Base-by-base conservation (phyloP, 2,329 filamentous ascomycete species). In the Pseudogymnoascus sp. region DNA sequence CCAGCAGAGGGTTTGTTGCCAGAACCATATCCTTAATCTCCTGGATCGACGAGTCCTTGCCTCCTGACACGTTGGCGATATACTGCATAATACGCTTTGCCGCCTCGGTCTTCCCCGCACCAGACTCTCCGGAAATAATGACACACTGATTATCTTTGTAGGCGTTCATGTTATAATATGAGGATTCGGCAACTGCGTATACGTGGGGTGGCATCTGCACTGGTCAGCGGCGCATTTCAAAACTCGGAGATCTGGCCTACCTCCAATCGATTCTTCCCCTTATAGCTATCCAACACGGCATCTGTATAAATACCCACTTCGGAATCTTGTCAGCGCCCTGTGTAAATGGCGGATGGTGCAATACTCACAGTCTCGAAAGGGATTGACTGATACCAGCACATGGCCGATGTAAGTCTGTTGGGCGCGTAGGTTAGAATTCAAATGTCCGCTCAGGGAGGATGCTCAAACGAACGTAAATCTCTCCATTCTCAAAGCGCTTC, bases 81-180 rank as follows among this genome's bases (percentile, higher is more conserved):
- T 99, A 99, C 78, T 99, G 95, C 93, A 99, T 99, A 72, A 99
- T 90, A 71, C 93, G 89, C 83, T 99, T 97, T 65, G 95, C 95
- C 4, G 95, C 95, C 78, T 99, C 95, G 12, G 95, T 99, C 82
- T 99, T 99, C 75, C 95, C 95, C 36, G 95, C 95, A 74, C 95
- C 95, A 2, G 95, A 97, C 78, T 99, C 95, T 74, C 95, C 95
- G 4, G 95, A 97, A 70, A 99, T 99, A 77, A 99, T 99, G 69
- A 99, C 93, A 79, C 95, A 97, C 77, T 99, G 95, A 79, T 97
- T 97, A 71, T 97, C 95, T 73, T 91, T 91, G 82, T 99, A 99
- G 56, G 93, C 93, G 77, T 97, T 97, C 95, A 99, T 97, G 81
- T 99, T 97, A 81, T 97, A 97, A 81, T 99, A 99, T 63, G 93